Evolutionary conservation across 2,329 filamentous ascomycete species (phyloP).

Genomic region (Hypoxylon sp.): DNA sequence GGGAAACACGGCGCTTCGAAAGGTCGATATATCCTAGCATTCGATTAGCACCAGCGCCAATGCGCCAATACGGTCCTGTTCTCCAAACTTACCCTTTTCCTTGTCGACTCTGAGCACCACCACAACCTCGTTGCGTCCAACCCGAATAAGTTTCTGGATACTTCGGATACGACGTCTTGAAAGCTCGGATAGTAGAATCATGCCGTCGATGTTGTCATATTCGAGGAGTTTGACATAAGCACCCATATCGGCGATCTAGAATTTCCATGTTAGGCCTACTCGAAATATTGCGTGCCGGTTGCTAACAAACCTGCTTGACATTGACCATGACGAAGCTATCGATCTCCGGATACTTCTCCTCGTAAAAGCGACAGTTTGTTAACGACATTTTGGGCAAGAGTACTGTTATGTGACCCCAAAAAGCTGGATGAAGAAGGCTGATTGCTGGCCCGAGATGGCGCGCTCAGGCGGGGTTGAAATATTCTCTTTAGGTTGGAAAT

Average conservation of each 20-base stretch:
- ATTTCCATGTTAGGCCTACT: conserved; percentile 41
- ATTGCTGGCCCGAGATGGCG: conserved; percentile 45
- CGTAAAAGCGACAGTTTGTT: conserved; percentile 97
- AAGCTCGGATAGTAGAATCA: conserved; percentile 98
- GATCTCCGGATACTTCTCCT: conserved; percentile 98
- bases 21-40: conserved; percentile 92
- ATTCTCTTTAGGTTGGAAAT: conserved; percentile 21
- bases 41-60: conserved; percentile 45
- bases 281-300: conserved; percentile 15
- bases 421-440: conserved; percentile 41
- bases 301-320: conserved; percentile 84
- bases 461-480: conserved; percentile 41
- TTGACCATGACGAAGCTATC: conserved; percentile 99
- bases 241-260: conserved; percentile 98
- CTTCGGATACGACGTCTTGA: conserved; percentile 97
- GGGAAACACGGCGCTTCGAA: conserved; percentile 96
- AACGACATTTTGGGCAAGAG: conserved; percentile 85
- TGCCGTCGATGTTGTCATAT: conserved; percentile 99
- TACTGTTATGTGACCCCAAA: conserved; percentile 56
- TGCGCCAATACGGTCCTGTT: conserved; percentile 25
- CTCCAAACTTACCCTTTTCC: conserved; percentile 81
- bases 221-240: conserved; percentile 99
- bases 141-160: conserved; percentile 99
- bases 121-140: conserved; percentile 98
- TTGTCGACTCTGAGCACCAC: conserved; percentile 99